Conservation (phyloP, 805 yeast genomes). For the Myxozyma monticola region DNA sequence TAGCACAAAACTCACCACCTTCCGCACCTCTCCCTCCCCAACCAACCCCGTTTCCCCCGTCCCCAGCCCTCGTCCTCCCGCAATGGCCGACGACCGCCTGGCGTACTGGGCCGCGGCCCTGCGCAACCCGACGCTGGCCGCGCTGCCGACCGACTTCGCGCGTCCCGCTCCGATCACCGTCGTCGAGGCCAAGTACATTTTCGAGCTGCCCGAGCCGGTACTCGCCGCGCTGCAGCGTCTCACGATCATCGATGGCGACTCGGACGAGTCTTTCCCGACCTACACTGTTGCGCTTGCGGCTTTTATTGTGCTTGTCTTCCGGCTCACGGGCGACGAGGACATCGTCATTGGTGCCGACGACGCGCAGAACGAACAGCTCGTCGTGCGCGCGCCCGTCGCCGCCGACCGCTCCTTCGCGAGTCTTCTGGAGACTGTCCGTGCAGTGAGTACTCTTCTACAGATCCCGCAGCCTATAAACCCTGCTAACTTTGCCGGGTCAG, state of each 20-base stretch:
- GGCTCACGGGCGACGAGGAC: conserved; percentile 93
- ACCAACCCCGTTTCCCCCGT: too few species aligned
- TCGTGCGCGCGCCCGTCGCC: conserved; percentile 59
- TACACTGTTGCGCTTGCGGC: conserved; percentile 57
- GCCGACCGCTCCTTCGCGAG: conserved; percentile 48
- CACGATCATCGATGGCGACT: conserved; percentile 25
- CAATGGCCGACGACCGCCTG: conserved; percentile 16
- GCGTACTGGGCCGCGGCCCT: conserved; percentile 61
- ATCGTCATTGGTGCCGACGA: conserved; percentile 77
- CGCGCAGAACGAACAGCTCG: conserved; percentile 49
- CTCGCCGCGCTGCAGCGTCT: conserved; percentile 28
- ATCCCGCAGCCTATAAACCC: not conserved
- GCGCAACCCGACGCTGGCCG: conserved; percentile 81
- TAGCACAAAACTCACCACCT: too few species aligned
- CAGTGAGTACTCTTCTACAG: conserved; percentile 31
- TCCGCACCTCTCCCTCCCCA: too few species aligned
- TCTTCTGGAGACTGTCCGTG: conserved; percentile 49
- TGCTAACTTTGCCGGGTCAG: conserved; percentile 32
- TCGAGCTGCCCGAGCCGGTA: conserved; percentile 35
- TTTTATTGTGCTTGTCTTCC: conserved; percentile 67
- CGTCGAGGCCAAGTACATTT: conserved; percentile 57
- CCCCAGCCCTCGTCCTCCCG: too few species aligned
- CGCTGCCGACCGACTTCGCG: conserved; percentile 82
- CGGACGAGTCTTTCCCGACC: conserved; percentile 27
- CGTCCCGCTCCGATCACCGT: conserved; percentile 69